phyloP scores from a whole-genome alignment of 139 green algal genomes.

The Dunaliella primolecta region DNA sequence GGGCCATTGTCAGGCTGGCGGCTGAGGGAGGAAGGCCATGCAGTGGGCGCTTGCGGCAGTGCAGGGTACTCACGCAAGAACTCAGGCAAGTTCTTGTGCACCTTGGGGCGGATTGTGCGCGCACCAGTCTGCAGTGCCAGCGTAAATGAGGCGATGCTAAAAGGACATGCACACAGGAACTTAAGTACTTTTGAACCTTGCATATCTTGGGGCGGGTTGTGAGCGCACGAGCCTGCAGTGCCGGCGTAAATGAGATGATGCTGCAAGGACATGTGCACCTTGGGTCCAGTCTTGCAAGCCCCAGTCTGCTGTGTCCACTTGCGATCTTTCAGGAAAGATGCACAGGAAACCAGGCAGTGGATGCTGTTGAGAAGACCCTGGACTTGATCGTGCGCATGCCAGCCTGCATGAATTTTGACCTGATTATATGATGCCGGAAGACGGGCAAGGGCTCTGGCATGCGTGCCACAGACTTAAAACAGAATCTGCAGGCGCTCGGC shows the following conservation, averaged over 20 bases:
- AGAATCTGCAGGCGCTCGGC: no score
- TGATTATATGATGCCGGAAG: no score
- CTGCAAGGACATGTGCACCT: slow-evolving; percentile 81
- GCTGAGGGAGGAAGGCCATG: not conserved
- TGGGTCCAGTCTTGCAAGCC: slow-evolving; percentile 87
- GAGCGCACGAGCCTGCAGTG: slow-evolving; percentile 58
- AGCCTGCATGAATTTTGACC: not conserved
- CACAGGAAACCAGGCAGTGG: no score
- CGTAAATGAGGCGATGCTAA: no score
- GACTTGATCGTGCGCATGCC: no score
- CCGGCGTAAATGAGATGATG: no score
- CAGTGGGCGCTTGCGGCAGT: not conserved
- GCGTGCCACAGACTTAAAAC: no score
- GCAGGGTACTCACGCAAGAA: slow-evolving; percentile 83
- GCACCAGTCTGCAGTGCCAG: slow-evolving; percentile 48
- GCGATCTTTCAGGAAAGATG: no score
- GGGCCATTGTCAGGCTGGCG: slow-evolving; percentile 19
- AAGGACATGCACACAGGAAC: slow-evolving; percentile 85
- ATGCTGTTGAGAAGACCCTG: no score
- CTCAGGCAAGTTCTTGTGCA: slow-evolving; percentile 79
- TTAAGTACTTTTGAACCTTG: slow-evolving; percentile 72
- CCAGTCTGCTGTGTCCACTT: slow-evolving; percentile 31
- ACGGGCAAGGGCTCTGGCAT: no score
- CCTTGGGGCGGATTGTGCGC: slow-evolving; percentile 90
- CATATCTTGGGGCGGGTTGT: slow-evolving; percentile 93